phyloP scores from a whole-genome alignment of 108 stramenopile species.

The Nitzschia sp. region DNA sequence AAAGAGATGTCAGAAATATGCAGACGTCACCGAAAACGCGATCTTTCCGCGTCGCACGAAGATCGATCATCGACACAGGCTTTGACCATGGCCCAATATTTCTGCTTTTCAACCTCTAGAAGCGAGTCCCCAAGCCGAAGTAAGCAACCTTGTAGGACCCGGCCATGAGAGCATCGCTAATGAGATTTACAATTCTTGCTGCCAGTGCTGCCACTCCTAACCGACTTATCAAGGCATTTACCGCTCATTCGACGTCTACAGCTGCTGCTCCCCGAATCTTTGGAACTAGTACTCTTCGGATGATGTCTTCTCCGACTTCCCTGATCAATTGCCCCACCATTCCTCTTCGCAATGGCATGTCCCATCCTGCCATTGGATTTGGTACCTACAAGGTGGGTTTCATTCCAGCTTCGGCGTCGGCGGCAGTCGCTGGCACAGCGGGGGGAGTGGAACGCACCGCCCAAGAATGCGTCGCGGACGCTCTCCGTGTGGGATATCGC shows the following conservation, averaged over 20 bases:
- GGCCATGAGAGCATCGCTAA: constrained; percentile 7
- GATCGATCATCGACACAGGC: too few species aligned
- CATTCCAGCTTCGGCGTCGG: constrained; percentile 80
- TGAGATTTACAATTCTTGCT: not conserved
- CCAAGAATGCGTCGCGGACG: constrained; percentile 79
- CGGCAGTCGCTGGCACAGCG: constrained; percentile 45
- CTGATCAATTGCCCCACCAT: constrained; percentile 60
- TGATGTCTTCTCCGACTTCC: constrained; percentile 21
- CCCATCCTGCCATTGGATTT: constrained; percentile 84
- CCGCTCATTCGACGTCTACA: not conserved
- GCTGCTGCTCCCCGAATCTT: not conserved
- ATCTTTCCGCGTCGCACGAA: too few species aligned
- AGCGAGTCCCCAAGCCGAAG: too few species aligned
- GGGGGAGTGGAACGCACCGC: constrained; percentile 54
- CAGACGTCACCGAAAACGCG: too few species aligned
- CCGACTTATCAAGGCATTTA: not conserved
- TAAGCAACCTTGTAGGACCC: not conserved
- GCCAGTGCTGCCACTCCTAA: not conserved
- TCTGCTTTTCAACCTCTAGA: too few species aligned
- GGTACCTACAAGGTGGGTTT: constrained; percentile 95
- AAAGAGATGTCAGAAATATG: too few species aligned
- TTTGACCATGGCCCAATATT: too few species aligned
- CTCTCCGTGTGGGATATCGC: constrained; percentile 74
- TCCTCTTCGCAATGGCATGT: constrained; percentile 68
- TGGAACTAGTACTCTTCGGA: not conserved